A percentile compares a stretch with the other conserved stretches of the same genome.
phyloP scores from a whole-genome alignment of 345 rosid genomes.

The Gossypium longicalyx region DNA sequence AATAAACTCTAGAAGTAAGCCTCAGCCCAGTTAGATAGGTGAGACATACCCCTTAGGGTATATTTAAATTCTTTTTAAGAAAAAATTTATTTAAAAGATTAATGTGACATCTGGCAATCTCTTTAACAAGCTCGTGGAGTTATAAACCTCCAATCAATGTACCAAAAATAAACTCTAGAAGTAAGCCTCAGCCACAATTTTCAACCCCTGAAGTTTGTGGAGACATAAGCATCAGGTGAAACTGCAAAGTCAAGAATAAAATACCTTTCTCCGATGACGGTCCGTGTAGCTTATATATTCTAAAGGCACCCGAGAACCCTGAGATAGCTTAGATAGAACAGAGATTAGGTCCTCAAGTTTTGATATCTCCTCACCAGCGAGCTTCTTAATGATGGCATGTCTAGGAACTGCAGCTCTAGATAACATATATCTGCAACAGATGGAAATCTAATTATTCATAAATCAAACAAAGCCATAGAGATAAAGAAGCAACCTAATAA shows the following conservation, averaged over 20 bases:
- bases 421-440: slow-evolving; percentile 74
- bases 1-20: background rate
- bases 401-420: slow-evolving; percentile 94
- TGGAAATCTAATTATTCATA: background rate
- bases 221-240: background rate
- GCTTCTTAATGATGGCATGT: slow-evolving; percentile 89
- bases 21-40: background rate
- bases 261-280: slow-evolving; percentile 94
- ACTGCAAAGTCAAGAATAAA: background rate
- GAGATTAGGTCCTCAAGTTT: slow-evolving; percentile 60
- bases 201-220: background rate
- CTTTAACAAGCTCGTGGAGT: background rate
- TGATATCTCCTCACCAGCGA: slow-evolving; percentile 79
- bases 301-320: slow-evolving; percentile 86
- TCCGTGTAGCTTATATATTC: slow-evolving; percentile 76
- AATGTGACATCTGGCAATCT: background rate
- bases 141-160: background rate
- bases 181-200: background rate
- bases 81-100: background rate
- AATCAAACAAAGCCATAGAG: background rate
- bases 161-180: background rate
- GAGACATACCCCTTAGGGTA: background rate
- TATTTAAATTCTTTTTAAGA: background rate
- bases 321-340: slow-evolving; percentile 60
- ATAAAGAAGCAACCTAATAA: background rate